These are phyloP conservation scores for Metarhizium sp. DNA, from an alignment of 2,329 filamentous ascomycete species.

Conservation along the genomic window DNA sequence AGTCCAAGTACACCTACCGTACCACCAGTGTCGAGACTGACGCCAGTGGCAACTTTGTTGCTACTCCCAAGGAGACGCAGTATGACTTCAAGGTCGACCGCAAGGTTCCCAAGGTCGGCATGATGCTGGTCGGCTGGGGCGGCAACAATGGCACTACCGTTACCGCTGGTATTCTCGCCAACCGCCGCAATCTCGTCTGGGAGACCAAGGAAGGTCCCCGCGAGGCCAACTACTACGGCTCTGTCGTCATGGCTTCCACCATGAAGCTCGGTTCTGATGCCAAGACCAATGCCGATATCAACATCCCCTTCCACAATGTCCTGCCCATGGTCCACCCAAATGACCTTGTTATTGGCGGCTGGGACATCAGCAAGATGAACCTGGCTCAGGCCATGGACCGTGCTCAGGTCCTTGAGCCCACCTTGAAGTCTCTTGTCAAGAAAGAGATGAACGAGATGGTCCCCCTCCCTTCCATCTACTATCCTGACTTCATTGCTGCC, in stretches of 20 bases:
- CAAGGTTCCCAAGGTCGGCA: constrained; percentile 82
- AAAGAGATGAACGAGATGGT: constrained; percentile 89
- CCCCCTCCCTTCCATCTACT: constrained; percentile 92
- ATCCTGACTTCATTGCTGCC: constrained; percentile 97
- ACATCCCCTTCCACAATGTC: constrained; percentile 90
- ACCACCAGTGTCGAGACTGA: constrained; percentile 74
- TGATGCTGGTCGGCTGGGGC: constrained; percentile 97
- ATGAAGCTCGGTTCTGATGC: constrained; percentile 89
- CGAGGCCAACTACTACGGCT: constrained; percentile 94
- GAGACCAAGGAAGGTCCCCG: constrained; percentile 85
- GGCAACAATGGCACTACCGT: constrained; percentile 98
- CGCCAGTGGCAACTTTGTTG: constrained; percentile 68
- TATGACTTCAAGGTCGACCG: constrained; percentile 98
- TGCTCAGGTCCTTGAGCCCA: constrained; percentile 89
- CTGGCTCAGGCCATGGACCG: constrained; percentile 90
- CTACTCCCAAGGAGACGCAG: constrained; percentile 75
- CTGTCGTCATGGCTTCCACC: constrained; percentile 92
- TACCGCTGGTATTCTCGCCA: constrained; percentile 93
- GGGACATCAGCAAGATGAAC: constrained; percentile 93
- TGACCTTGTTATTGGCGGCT: constrained; percentile 88
- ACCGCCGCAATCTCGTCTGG: constrained; percentile 78
- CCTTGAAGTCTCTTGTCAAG: constrained; percentile 77
- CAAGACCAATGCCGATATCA: constrained; percentile 79
- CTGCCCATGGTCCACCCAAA: constrained; percentile 97
- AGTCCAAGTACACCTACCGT: constrained; percentile 91